Base-by-base conservation (phyloP, 257 asterid species). In the Solanum tacnaense region DNA sequence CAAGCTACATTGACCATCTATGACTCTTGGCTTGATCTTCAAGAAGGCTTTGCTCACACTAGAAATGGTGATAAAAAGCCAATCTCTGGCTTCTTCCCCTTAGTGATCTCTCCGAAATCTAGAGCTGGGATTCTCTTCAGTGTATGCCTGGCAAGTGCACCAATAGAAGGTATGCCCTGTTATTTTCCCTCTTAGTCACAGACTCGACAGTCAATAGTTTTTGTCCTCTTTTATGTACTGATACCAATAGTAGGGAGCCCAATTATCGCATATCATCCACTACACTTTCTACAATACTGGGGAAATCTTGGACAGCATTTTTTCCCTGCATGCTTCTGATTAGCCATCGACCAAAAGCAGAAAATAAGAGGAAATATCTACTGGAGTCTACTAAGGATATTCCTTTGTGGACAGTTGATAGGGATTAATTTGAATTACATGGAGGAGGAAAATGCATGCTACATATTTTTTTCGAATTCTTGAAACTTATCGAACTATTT, bases 1-100 rank as follows among this genome's bases (percentile, higher is more conserved):
- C 96, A 95, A 92, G 98, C 99, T 87, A 95, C 96, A 41, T 90
- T 97, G 86, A 90, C 93, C 62, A 89, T 97, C 91, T 87, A 92
- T 88, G 98, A 96, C 91, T 96, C 99, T 90, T 93, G 96, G 96
- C 92, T 97, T 90, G 99, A 96, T 89, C 99, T 97, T 87, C 99
- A 97, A 93, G 96, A 92, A 89, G 98, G 98, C 78, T 97, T 96
- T 93, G 89, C 93, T 83, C 98, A 96, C 94, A 86, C 94, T 83
- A 95, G 94, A 84, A 92, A 94, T 88, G 95, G 88, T 86, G 95
- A 94, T 87, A 95, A 94, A 44, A 92, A 96, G 86, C 98, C 98
- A 72, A 91, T 88, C 76, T 96, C 98, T 79, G 91, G 93, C 86
- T 94, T 92, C 91, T 97, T 97, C 88, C 99, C 99, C 5, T 89